These are phyloP conservation scores for Symbiodinium pilosum DNA, from an alignment of 73 alveolate genomes.

Conservation along the genomic window DNA sequence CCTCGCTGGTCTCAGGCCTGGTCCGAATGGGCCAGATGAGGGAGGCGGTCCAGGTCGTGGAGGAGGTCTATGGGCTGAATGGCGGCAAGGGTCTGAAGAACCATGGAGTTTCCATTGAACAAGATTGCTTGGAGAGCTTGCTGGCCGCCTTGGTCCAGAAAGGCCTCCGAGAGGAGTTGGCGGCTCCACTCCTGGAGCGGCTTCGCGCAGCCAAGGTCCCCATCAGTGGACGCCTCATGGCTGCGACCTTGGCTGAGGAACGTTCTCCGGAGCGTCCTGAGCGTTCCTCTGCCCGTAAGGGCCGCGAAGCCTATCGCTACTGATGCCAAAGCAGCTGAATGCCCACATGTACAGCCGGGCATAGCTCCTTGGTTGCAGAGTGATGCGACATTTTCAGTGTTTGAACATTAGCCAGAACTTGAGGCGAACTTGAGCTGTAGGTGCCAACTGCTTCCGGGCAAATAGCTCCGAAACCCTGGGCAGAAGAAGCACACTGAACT, in stretches of 20 bases:
- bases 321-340: not conserved
- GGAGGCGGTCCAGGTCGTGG: conserved; percentile 88
- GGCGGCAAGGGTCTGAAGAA: conserved; percentile 10
- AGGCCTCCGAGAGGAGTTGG: conserved; percentile 64
- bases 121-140: conserved; percentile 81
- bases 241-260: conserved; percentile 51
- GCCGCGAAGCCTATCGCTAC: not conserved
- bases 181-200: conserved; percentile 81
- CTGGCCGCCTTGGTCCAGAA: conserved; percentile 84
- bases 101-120: conserved; percentile 75
- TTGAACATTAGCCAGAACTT: too few species aligned
- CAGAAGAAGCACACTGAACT: not conserved
- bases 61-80: conserved; percentile 60
- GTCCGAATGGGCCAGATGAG: conserved; percentile 92
- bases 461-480: not conserved
- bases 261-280: not conserved
- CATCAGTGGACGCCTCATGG: conserved; percentile 56
- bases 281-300: not conserved
- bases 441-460: not conserved
- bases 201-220: conserved; percentile 89
- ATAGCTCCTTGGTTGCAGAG: not conserved
- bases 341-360: conserved; percentile 24
- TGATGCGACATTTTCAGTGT: too few species aligned
- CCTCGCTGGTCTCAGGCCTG: conserved; percentile 82
- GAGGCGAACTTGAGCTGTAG: too few species aligned